Evolutionary conservation across 2,329 filamentous ascomycete species (phyloP).

Genomic region (Nemania sp.): DNA sequence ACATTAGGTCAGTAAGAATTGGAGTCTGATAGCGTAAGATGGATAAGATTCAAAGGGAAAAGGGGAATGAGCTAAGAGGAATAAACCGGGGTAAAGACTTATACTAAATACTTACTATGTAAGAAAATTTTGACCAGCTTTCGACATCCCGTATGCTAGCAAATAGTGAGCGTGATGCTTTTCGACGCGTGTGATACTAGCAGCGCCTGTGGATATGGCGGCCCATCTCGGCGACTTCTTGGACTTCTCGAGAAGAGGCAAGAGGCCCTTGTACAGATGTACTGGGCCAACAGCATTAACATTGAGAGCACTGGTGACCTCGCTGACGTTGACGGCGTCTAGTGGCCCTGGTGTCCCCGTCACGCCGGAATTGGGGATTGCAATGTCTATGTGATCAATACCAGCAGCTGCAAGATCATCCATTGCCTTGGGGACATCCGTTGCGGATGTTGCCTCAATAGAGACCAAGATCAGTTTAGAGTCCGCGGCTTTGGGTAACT

Average conservation of each 20-base stretch:
- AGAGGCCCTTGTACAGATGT: conserved; percentile 18
- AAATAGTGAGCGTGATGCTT: not conserved
- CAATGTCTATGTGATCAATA: conserved; percentile 6
- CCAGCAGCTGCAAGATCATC: not conserved
- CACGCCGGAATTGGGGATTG: conserved; percentile 9
- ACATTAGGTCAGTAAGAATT: not conserved
- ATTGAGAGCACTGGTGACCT: not conserved
- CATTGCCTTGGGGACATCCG: conserved; percentile 1
- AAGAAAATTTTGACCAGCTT: conserved; percentile 8
- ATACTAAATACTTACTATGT: conserved; percentile 3
- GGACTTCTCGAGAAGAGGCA: conserved; percentile 29
- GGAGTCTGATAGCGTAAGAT: not conserved
- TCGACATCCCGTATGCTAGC: conserved; percentile 3
- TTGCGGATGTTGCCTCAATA: conserved; percentile 5
- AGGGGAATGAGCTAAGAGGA: not conserved
- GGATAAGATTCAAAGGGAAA: not conserved
- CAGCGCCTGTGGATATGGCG: not conserved
- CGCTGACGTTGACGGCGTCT: not conserved
- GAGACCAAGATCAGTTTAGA: conserved; percentile 4
- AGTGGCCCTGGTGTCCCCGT: not conserved
- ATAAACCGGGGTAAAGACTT: not conserved
- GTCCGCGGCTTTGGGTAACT: not conserved
- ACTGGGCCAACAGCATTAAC: not conserved
- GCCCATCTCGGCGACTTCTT: not conserved
- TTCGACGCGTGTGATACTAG: not conserved